Base-by-base conservation (phyloP, 192 early-diverging fungal species). In the Entomortierella lignicola region DNA sequence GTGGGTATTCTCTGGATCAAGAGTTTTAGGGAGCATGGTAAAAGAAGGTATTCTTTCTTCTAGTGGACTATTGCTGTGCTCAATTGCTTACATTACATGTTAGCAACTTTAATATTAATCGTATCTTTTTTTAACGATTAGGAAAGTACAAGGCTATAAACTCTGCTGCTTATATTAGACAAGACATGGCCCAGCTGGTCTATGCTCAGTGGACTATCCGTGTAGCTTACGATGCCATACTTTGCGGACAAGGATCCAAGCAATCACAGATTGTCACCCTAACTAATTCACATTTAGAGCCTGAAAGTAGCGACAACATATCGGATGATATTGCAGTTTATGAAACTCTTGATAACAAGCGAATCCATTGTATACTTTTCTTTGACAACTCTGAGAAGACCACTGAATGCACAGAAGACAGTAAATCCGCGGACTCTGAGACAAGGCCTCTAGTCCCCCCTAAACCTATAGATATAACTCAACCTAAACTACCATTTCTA, bases 201-300 rank as follows among this genome's bases (percentile, higher is more conserved):
- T 77, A 77, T 41, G 55, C 73, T 6, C 73, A 77, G 17, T 69
- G 66, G 73, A 69, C 66, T 3, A 69, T 69, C 15, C 66, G 66
- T 25, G 39, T 64, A 4, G 55, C 55, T 2, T 54, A 62, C 39
- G 60, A 60, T 8, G 50, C 62, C 23, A 43, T 25, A 0, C 17
- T 69, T 0, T 6, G 13, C 29, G 53, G 34, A 30, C 4, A 10
- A 0, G 26, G 8, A 26, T 23, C 4, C 41, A n/a, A 23, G 39
- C 52, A n/a, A n/a, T 27, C 41, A 27, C 39, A 18, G 0, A 2
- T 55, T 20, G 25, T 29, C 6, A 55, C 1, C 5, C 17, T 66
- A 4, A 26, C 50, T 11, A 23, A 52, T 31, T 15, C n/a, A 30
- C 4, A 29, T 3, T 27, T 26, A 48, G 25, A 1, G 31, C 4